Base-by-base conservation (phyloP, 139 green algal genomes). In the Ulvella scutata region DNA sequence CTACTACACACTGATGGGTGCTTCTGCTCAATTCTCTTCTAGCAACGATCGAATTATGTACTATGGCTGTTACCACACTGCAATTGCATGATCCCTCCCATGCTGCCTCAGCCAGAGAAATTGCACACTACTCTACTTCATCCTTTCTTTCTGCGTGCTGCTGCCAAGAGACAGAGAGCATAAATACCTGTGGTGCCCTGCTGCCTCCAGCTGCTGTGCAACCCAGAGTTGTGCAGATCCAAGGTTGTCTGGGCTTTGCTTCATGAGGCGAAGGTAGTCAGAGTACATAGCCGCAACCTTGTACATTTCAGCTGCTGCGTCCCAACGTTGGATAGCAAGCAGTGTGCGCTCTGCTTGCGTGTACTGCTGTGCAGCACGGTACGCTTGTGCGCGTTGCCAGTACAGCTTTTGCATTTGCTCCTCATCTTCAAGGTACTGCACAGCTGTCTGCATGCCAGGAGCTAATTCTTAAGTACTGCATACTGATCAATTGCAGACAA, bases 371-470 rank as follows among this genome's bases (percentile, higher is more conserved):
- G 51, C 51, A 23, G 51, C 51, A 23, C 51, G 51, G 51, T 67
- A 67, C 51, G 51, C 51, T 26, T 67, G 51, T 10, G 51, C 51
- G 10, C 51, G 51, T 23, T 67, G 51, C 51, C 51, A 67, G 51
- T 67, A 67, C 51, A 67, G 51, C 51, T 29, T 67, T 6, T 67
- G 51, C 51, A 67, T 67, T 26, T 67, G 51, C 20, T 67, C 51
- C 2, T 38, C 35, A 37, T 93, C 87, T 21, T 79, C 81, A 13
- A 94, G 81, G 81, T 91, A 93, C 21, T 82, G 83, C 23, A 83
- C 79, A 4, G 90, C 90, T 26, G 51, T 67, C 51, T 67, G 51
- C 51, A 67, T 23, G 20, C 51, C 31, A 59, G 17, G 40, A 59
- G 40, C 40, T 59, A 13, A 13, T 13, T 59, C 40, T 59, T n/a